Conservation (phyloP, 495 filamentous ascomycete genomes). For the Penicillium atrosanguineum region DNA sequence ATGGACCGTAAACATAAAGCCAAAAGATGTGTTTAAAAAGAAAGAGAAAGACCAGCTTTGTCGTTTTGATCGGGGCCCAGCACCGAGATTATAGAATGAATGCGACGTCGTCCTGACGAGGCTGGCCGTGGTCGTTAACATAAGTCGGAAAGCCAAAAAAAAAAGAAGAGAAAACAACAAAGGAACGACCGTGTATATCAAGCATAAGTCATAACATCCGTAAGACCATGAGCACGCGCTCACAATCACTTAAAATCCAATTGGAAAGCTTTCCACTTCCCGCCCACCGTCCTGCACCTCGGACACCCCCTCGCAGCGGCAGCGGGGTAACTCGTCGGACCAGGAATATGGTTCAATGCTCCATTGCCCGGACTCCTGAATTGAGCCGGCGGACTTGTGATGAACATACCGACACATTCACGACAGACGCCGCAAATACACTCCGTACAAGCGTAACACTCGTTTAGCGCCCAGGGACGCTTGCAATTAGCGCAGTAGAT, state of each 20-base stretch:
- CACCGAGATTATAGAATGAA: conserved; percentile 14
- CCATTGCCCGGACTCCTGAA: conserved; percentile 41
- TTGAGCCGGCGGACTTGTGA: conserved; percentile 45
- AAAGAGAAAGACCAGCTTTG: conserved; percentile 28
- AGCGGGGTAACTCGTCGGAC: conserved; percentile 41
- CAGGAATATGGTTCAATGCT: conserved; percentile 24
- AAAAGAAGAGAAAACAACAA: no score
- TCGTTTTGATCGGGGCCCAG: conserved; percentile 21
- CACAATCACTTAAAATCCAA: conserved; percentile 48
- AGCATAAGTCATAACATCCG: conserved; percentile 42
- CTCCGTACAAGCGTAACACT: conserved; percentile 89
- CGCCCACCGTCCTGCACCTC: conserved; percentile 46
- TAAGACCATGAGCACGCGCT: conserved; percentile 25
- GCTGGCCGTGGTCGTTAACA: conserved; percentile 8
- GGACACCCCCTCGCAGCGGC: conserved; percentile 47
- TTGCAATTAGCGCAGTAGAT: conserved; percentile 88
- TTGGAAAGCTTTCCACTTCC: conserved; percentile 56
- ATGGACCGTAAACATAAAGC: background rate
- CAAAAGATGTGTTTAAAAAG: conserved; percentile 12
- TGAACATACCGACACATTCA: conserved; percentile 78
- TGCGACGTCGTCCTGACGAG: conserved; percentile 7
- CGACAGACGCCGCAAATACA: conserved; percentile 90
- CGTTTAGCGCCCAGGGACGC: conserved; percentile 65
- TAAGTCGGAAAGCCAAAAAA: background rate
- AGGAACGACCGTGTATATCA: conserved; percentile 23